Base-by-base conservation (phyloP, 1,284 basidiomycete genomes). In the Sphagnurus paluster region DNA sequence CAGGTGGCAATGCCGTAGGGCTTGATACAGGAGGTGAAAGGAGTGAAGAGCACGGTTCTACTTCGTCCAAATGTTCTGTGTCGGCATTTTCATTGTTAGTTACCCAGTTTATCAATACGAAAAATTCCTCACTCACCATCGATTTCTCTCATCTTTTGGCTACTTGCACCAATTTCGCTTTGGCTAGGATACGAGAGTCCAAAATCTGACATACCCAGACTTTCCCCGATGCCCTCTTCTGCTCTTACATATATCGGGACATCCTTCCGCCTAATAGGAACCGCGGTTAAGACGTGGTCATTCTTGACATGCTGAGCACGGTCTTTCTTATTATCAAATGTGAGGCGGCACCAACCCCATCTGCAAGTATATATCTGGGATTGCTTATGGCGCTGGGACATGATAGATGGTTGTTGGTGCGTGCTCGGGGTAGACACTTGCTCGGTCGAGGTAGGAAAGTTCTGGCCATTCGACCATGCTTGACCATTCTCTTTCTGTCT, bases 301-400 rank as follows among this genome's bases (percentile, higher is more conserved):
- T 64, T 55, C n/a, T 68, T 56, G 29, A 80, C 69, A 53, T 82
- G 79, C 5, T 61, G 48, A 3, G 62, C 55, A 17, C 79, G 68
- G n/a, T 68, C 68, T 1, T 59, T 49, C n/a, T 64, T 57, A 16
- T 55, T 65, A 5, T 55, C 29, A 47, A 75, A 80, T 2, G 62
- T 65, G 14, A 58, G 57, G 2, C 70, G 62, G 41, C 80, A 82
- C 71, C 73, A 77, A 5, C 65, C 65, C 79, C 79, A 81, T 36
- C 64, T 65, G 59, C 79, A 72, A 24, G 58, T 49, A 44, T 63
- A 56, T n/a, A 58, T 41, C 16, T 48, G 48, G 14, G 39, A 30
- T 11, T 23, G 16, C 19, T 33, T 32, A 41, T 48, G 46, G 21
- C 34, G 26, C 24, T 44, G 48, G 11, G 42, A 43, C 1, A 28